phyloP scores from a whole-genome alignment of 768 basidiomycete genomes.

The Strobilomyces confusus region DNA sequence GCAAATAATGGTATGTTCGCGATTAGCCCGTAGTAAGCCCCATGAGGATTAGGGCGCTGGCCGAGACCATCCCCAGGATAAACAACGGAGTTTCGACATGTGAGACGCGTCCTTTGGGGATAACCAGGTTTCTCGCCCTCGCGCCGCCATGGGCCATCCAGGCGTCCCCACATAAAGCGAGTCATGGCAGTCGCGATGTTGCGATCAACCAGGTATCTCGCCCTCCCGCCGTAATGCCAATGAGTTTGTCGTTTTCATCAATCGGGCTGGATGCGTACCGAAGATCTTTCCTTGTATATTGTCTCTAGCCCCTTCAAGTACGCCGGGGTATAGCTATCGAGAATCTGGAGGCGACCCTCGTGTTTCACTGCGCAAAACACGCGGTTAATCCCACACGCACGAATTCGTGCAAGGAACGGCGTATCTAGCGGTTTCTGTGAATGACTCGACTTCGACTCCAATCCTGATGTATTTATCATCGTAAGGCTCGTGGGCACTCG shows the following conservation, averaged over 20 bases:
- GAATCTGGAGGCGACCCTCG: slow-evolving; percentile 67
- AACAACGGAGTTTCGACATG: slow-evolving; percentile 69
- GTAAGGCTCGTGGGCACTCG: slow-evolving; percentile 49
- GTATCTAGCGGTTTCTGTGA: slow-evolving; percentile 18
- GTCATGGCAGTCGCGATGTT: too few relatives aligned
- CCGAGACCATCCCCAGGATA: slow-evolving; percentile 68
- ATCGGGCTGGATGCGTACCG: slow-evolving; percentile 38
- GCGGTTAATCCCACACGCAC: slow-evolving; percentile 59
- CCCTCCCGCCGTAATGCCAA: slow-evolving; percentile 39
- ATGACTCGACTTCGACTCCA: slow-evolving; percentile 42
- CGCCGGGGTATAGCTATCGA: slow-evolving; percentile 58
- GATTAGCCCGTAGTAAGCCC: slow-evolving; percentile 53
- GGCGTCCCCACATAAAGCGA: too few relatives aligned
- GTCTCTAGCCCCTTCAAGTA: slow-evolving; percentile 50
- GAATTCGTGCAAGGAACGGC: slow-evolving; percentile 53
- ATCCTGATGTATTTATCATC: slow-evolving; percentile 42
- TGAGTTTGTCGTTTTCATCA: not conserved
- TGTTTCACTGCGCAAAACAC: slow-evolving; percentile 74
- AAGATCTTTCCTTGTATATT: slow-evolving; percentile 64
- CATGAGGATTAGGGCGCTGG: slow-evolving; percentile 3
- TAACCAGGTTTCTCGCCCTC: slow-evolving; percentile 54
- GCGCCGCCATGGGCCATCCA: too few relatives aligned
- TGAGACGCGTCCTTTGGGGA: slow-evolving; percentile 56
- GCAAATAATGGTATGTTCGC: slow-evolving; percentile 61
- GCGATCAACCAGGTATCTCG: too few relatives aligned